Evolutionary conservation across 2,329 filamentous ascomycete species (phyloP), one percentile per base, ranked within the genome.

Genomic region (Aureobasidium sp.): DNA sequence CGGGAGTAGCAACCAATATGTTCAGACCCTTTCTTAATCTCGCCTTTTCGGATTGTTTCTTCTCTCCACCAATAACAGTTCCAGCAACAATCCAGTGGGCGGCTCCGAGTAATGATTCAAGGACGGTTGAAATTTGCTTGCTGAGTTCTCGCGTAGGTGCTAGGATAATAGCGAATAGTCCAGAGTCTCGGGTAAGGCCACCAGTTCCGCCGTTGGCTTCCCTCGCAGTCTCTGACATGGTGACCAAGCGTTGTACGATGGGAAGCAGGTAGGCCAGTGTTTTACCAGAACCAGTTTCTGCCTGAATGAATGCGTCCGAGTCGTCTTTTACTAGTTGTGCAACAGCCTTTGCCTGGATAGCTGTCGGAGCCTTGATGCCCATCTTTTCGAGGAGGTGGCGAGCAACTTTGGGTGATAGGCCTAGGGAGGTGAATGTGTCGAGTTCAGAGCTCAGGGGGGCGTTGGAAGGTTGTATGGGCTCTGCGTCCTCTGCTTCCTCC

Each of bases 251-350:
- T 72, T 99, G 90, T 24, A 99, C 86, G 50, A 99, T 88, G 1
- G 94, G 94, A 7, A 99, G 78, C 5, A 99, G 81, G 72, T 99
- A 99, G n/a, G 94, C 90, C 64, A 99, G 77, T 0, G 94, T 99
- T 77, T 99, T 99, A 76, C 94, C 94, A 0, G 94, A 99, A 67
- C 94, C 94, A 0, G 94, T 99, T 76, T 99, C 89, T 2, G 94
- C 95, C 73, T 97, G 94, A 37, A 99, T 88, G 69, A 99, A 99
- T 2, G 92, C 92, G 77, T 99, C 94, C 49, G 84, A 86, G 68
- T 96, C 89, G 59, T 88, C 87, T 45, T 86, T 86, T 48, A 96
- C 76, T 64, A 99, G 77, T 68, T 94, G 87, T 45, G 89, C 82
- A 42, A 99, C 87, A 0, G 93, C 88, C 64, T 90, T 90, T 68